Evolutionary conservation across 371 early-diverging fungal species (phyloP).

Genomic region (Mortierella sp.): DNA sequence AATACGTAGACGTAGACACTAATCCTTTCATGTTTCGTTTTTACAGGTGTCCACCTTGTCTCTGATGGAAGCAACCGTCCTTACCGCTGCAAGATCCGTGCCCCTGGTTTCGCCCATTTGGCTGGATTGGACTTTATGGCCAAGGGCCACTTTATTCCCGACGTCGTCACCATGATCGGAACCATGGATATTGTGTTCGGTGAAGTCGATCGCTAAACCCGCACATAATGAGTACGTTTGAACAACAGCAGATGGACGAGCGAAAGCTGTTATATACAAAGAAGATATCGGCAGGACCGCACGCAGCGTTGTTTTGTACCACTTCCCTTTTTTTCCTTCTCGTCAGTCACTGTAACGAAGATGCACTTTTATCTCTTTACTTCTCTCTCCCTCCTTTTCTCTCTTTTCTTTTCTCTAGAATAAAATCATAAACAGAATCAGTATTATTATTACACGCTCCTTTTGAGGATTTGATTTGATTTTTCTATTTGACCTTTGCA

Average conservation of each 20-base stretch:
- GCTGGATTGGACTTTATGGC: conserved; percentile 92
- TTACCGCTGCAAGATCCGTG: conserved; percentile 97
- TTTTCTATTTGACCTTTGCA: conserved; percentile 57
- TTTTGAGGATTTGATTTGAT: too few species aligned
- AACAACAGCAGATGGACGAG: too few species aligned
- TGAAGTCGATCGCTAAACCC: conserved; percentile 80
- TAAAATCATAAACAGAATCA: conserved; percentile 20
- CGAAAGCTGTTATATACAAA: too few species aligned
- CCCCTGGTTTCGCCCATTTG: conserved; percentile 97
- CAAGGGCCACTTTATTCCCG: conserved; percentile 92
- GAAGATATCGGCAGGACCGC: too few species aligned
- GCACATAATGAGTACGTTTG: too few species aligned
- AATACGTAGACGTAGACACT: background rate
- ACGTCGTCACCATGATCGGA: conserved; percentile 85
- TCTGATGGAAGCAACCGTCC: conserved; percentile 87
- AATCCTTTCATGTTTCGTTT: background rate
- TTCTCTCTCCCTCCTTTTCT: background rate
- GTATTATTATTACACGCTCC: too few species aligned
- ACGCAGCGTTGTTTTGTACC: conserved; percentile 2
- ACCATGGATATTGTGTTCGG: conserved; percentile 95
- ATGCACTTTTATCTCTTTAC: too few species aligned
- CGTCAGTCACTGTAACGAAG: too few species aligned
- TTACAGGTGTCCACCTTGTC: conserved; percentile 55
- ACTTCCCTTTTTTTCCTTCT: background rate
- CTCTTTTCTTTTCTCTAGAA: conserved; percentile 31